phyloP scores from a whole-genome alignment of 1,139 yeast genomes.

The Yamadazyma songkhlaensis region DNA sequence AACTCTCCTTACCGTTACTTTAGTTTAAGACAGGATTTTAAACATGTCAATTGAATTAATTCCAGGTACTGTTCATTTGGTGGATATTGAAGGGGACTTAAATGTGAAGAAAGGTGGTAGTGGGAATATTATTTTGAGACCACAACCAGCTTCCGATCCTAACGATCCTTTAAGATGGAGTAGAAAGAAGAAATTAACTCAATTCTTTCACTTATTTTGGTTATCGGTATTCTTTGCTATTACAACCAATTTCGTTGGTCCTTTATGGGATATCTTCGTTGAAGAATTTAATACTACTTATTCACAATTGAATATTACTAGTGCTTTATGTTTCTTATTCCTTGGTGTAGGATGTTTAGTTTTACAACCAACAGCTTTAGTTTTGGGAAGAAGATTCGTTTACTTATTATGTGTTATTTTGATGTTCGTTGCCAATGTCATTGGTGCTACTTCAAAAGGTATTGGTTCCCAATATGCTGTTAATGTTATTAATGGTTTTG shows the following conservation, averaged over 20 bases:
- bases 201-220: conserved; percentile 31
- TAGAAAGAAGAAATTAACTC: conserved; percentile 26
- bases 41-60: conserved; percentile 17
- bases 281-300: conserved; percentile 26
- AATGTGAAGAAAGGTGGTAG: conserved; percentile 25
- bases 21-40: no score
- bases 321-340: conserved; percentile 34
- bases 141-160: conserved; percentile 34
- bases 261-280: conserved; percentile 37
- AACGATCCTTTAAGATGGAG: conserved; percentile 43
- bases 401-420: conserved; percentile 33
- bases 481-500: conserved; percentile 37
- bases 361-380: conserved; percentile 42
- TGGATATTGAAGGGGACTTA: conserved; percentile 43
- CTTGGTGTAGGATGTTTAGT: conserved; percentile 38
- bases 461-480: conserved; percentile 28
- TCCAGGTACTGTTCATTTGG: conserved; percentile 63
- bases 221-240: conserved; percentile 43
- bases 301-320: conserved; percentile 25
- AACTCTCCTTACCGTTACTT: no score
- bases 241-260: conserved; percentile 40
- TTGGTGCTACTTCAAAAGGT: conserved; percentile 32
- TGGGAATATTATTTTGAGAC: conserved; percentile 30
- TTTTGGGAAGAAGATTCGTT: conserved; percentile 38
- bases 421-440: conserved; percentile 29